phyloP scores from a whole-genome alignment of 1,284 basidiomycete genomes.

The Mycena citricolor region DNA sequence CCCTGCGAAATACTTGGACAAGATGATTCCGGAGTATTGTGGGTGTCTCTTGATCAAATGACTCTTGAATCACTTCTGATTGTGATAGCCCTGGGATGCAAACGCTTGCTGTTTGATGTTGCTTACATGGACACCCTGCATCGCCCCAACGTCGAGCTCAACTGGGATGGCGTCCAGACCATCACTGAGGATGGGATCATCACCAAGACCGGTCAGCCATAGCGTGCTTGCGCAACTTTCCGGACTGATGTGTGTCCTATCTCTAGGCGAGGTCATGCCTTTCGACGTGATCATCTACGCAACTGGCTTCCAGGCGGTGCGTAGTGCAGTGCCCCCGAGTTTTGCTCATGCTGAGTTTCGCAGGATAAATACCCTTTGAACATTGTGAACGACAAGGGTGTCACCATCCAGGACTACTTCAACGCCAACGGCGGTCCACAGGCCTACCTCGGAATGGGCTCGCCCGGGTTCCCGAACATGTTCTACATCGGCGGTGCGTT shows the following conservation, averaged over 20 bases:
- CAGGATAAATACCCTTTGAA: constrained; percentile 11
- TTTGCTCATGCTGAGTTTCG: background rate
- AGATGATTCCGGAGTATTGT: too few relatives aligned
- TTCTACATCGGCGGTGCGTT: constrained; percentile 37
- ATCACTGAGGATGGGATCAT: constrained; percentile 38
- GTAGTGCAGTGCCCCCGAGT: constrained; percentile 18
- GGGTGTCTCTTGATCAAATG: too few relatives aligned
- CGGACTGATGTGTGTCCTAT: background rate
- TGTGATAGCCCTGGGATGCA: constrained; percentile 33
- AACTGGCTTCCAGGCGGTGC: constrained; percentile 39
- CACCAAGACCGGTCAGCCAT: constrained; percentile 31
- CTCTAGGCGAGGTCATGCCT: constrained; percentile 6
- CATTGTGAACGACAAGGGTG: background rate
- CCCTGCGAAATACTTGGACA: too few relatives aligned
- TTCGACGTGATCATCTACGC: constrained; percentile 29
- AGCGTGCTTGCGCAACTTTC: background rate
- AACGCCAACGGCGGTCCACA: constrained; percentile 37
- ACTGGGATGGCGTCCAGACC: constrained; percentile 36
- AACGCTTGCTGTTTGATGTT: constrained; percentile 37
- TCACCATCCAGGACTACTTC: constrained; percentile 37
- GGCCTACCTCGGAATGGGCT: constrained; percentile 40
- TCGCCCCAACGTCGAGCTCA: constrained; percentile 39
- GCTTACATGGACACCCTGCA: constrained; percentile 37
- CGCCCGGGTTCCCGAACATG: constrained; percentile 45
- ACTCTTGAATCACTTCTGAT: too few relatives aligned